A percentile compares a stretch with the other conserved stretches of the same genome.
phyloP scores from a whole-genome alignment of 1,284 basidiomycete species.

The Ganoderma leucocontextum region DNA sequence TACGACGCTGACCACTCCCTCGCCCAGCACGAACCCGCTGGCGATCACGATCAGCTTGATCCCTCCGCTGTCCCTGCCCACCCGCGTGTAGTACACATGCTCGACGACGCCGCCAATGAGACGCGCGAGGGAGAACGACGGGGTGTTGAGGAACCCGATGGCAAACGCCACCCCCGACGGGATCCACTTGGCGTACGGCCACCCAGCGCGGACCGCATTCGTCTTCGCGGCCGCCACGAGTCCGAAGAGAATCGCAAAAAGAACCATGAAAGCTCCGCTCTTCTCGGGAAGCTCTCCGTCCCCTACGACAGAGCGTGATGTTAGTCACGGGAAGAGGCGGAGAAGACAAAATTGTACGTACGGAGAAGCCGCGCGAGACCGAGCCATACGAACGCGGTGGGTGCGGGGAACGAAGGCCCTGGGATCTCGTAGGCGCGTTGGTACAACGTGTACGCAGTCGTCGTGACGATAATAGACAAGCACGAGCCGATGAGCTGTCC shows the following conservation, averaged over 20 bases:
- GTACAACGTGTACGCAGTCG: slow-evolving; percentile 90
- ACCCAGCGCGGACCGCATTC: slow-evolving; percentile 55
- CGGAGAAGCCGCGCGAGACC: slow-evolving; percentile 90
- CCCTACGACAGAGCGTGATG: slow-evolving; percentile 50
- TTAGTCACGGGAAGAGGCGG: background rate
- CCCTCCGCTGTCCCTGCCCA: slow-evolving; percentile 56
- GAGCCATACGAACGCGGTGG: slow-evolving; percentile 93
- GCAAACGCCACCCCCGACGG: slow-evolving; percentile 92
- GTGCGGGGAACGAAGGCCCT: slow-evolving; percentile 92
- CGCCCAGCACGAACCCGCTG: slow-evolving; percentile 94
- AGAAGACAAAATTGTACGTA: slow-evolving; percentile 47
- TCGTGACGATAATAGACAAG: slow-evolving; percentile 88
- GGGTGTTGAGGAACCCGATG: slow-evolving; percentile 94
- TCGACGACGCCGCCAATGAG: slow-evolving; percentile 90
- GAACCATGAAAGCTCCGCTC: slow-evolving; percentile 83
- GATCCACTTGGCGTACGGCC: slow-evolving; percentile 73
- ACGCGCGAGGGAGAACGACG: slow-evolving; percentile 93
- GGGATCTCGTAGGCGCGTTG: slow-evolving; percentile 87
- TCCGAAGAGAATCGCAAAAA: slow-evolving; percentile 78
- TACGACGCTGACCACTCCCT: slow-evolving; percentile 89
- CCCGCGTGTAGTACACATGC: slow-evolving; percentile 66
- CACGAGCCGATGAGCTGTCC: slow-evolving; percentile 90
- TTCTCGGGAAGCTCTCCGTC: slow-evolving; percentile 85
- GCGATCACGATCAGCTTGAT: slow-evolving; percentile 89
- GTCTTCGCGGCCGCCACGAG: slow-evolving; percentile 75